Evolutionary conservation across 2,329 filamentous ascomycete genomes (phyloP).

Genomic region (Arthrinium phaeospermum): DNA sequence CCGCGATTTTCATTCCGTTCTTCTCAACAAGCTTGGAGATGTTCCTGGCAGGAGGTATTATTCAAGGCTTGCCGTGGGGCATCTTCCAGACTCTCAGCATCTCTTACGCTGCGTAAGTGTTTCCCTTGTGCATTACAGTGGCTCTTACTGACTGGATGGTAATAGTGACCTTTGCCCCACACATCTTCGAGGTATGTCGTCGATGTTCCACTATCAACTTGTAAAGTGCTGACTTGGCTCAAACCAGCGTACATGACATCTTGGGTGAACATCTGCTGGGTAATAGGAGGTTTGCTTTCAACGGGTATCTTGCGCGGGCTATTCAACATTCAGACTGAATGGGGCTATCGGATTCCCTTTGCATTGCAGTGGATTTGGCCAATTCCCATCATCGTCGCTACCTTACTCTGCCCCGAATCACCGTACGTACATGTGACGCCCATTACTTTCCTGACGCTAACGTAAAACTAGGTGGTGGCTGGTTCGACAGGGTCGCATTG

Average conservation of each 20-base stretch:
- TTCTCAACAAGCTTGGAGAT: slow-evolving; percentile 24
- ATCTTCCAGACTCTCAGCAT: slow-evolving; percentile 24
- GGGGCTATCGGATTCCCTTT: slow-evolving; percentile 24
- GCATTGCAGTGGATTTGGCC: slow-evolving; percentile 25
- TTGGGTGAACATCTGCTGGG: slow-evolving; percentile 25
- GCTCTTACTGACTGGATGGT: not conserved
- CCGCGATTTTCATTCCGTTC: slow-evolving; percentile 26
- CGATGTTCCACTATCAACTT: not conserved
- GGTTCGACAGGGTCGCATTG: slow-evolving; percentile 21
- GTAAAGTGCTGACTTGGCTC: not conserved
- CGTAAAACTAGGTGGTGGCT: slow-evolving; percentile 16
- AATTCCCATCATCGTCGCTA: slow-evolving; percentile 21
- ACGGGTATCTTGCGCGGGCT: slow-evolving; percentile 22
- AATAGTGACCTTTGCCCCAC: slow-evolving; percentile 21
- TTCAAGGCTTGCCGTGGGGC: slow-evolving; percentile 25
- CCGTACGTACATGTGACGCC: not conserved
- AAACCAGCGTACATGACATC: slow-evolving; percentile 23
- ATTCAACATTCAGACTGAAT: slow-evolving; percentile 22
- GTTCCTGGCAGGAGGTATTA: slow-evolving; percentile 24
- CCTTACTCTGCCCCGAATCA: slow-evolving; percentile 22
- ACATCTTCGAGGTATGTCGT: slow-evolving; percentile 21
- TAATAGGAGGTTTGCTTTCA: slow-evolving; percentile 21
- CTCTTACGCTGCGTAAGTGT: slow-evolving; percentile 20
- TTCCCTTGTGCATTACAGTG: not conserved
- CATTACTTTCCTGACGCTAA: not conserved